Conservation (phyloP, 108 stramenopile species). For the Fragilariopsis cylindrus region DNA sequence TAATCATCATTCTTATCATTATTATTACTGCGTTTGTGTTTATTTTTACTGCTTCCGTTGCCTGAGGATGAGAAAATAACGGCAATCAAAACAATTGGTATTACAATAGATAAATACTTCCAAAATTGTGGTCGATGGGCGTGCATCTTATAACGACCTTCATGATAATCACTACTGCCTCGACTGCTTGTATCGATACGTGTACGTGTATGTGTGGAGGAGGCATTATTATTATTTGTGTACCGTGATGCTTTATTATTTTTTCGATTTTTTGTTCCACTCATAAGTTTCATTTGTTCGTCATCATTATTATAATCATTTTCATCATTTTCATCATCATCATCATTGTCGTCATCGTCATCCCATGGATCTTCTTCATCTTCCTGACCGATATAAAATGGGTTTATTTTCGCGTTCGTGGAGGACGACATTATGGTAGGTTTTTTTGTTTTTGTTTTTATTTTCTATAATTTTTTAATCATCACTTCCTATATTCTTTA, state of each 20-base stretch:
- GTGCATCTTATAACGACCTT: no score
- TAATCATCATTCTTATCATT: background rate
- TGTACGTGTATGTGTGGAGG: background rate
- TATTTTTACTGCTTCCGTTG: background rate
- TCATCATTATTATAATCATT: slow-evolving; percentile 14
- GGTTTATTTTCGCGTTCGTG: slow-evolving; percentile 14
- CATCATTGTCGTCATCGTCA: slow-evolving; percentile 18
- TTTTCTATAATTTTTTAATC: no score
- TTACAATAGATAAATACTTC: no score
- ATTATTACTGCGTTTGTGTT: background rate
- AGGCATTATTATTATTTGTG: background rate
- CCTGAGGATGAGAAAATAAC: no score
- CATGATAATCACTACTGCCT: background rate
- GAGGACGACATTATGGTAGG: background rate
- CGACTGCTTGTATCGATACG: background rate
- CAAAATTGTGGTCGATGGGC: no score
- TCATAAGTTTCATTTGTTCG: slow-evolving; percentile 6
- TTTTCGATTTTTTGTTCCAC: background rate
- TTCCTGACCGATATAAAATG: slow-evolving; percentile 18
- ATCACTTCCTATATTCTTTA: no score
- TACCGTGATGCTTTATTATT: background rate
- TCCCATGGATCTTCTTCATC: slow-evolving; percentile 32
- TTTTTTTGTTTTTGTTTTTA: no score
- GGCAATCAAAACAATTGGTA: no score
- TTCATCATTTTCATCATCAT: slow-evolving; percentile 1